Conservation (phyloP, 441 rosid species). For the Arabidopsis hybrid region DNA sequence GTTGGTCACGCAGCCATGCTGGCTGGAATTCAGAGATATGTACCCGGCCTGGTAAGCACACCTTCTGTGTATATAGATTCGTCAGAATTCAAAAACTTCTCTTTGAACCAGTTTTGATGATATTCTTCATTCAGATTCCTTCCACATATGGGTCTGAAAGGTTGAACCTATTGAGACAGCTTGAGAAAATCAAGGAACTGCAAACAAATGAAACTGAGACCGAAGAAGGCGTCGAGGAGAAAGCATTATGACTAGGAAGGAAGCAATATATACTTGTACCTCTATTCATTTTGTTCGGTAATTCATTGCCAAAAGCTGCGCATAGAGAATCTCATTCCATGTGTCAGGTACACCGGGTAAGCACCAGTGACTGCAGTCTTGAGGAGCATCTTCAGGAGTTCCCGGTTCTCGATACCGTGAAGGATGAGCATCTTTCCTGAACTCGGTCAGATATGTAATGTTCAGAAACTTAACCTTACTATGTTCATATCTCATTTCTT, state of each 20-base stretch:
- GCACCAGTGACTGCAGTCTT: constrained; percentile 94
- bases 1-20: constrained; percentile 98
- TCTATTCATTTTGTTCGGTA: constrained; percentile 54
- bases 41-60: constrained; percentile 73
- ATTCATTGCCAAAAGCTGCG: constrained; percentile 61
- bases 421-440: constrained; percentile 75
- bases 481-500: constrained; percentile 51
- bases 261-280: constrained; percentile 21
- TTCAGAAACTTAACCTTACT: constrained; percentile 66
- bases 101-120: constrained; percentile 19
- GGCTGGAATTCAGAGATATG: constrained; percentile 97
- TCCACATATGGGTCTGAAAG: constrained; percentile 72
- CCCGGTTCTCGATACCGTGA: constrained; percentile 68
- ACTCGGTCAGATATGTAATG: constrained; percentile 72
- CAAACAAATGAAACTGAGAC: constrained; percentile 63
- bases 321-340: constrained; percentile 82
- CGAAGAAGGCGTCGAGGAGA: constrained; percentile 56
- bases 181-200: constrained; percentile 86
- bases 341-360: constrained; percentile 77
- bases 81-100: constrained; percentile 3
- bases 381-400: constrained; percentile 64
- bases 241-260: constrained; percentile 47
- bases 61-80: constrained; percentile 35
- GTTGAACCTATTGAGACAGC: constrained; percentile 89
- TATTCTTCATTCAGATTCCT: constrained; percentile 70